phyloP scores from a whole-genome alignment of 768 basidiomycete genomes.

The Stropharia rugosoannulata region DNA sequence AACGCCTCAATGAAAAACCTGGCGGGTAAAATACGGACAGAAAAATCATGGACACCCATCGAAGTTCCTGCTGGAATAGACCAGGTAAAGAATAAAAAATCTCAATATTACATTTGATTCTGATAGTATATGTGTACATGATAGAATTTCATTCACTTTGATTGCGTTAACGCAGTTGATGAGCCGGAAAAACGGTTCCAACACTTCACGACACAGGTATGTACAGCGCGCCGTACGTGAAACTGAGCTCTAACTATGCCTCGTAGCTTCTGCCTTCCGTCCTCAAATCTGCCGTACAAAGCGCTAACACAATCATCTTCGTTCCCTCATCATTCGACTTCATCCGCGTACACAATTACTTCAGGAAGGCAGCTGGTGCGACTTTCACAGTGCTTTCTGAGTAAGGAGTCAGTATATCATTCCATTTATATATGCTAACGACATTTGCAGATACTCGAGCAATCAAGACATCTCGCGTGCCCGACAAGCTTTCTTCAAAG shows the following conservation, averaged over 20 bases:
- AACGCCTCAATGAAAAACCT: conserved; percentile 78
- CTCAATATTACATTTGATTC: not conserved
- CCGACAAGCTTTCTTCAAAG: conserved; percentile 88
- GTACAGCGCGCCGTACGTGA: not conserved
- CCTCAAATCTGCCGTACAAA: conserved; percentile 91
- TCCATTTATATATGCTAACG: not conserved
- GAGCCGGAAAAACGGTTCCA: conserved; percentile 88
- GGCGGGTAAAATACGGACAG: conserved; percentile 75
- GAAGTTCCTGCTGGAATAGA: conserved; percentile 81
- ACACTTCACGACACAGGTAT: conserved; percentile 83
- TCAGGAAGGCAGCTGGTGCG: conserved; percentile 69
- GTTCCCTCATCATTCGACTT: conserved; percentile 97
- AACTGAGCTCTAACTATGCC: not conserved
- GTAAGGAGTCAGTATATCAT: conserved; percentile 39
- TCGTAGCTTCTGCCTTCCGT: conserved; percentile 74
- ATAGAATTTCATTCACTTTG: conserved; percentile 75
- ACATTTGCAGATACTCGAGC: conserved; percentile 70
- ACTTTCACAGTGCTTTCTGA: conserved; percentile 88
- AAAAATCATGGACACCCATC: conserved; percentile 69
- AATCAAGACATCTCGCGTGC: conserved; percentile 95
- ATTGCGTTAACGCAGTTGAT: conserved; percentile 64
- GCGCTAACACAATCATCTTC: conserved; percentile 84
- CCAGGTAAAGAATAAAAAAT: conserved; percentile 48
- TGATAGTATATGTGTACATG: not conserved
- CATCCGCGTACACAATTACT: conserved; percentile 84